Percentiles rank a stretch among this genome's conserved stretches.
Evolutionary conservation across 495 filamentous ascomycete species (phyloP).

Genomic region (Aspergillus steynii): DNA sequence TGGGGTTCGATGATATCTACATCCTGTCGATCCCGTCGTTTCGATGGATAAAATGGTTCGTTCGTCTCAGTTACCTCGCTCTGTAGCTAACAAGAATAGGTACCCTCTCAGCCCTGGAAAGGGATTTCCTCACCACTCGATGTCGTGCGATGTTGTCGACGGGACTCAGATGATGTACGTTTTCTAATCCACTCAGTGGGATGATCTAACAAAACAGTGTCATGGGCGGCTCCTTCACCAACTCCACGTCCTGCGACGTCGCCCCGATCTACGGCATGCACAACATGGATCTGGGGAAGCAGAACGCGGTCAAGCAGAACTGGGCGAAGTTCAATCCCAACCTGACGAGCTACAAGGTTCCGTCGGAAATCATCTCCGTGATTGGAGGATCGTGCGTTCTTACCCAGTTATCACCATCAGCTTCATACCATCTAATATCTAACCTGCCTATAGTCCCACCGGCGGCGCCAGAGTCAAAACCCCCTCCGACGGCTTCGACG

Average conservation of each 20-base stretch:
- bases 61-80: neutral
- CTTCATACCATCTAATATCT: neutral
- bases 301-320: constrained; percentile 1
- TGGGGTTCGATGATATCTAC: constrained; percentile 12
- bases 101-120: neutral
- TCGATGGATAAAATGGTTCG: constrained; percentile 14
- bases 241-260: constrained; percentile 10
- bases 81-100: neutral
- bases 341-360: constrained; percentile 10
- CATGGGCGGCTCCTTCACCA: constrained; percentile 12
- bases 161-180: constrained; percentile 13
- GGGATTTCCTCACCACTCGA: constrained; percentile 9
- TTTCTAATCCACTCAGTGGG: too few species aligned
- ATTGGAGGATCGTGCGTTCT: constrained; percentile 13
- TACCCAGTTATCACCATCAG: too few species aligned
- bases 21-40: constrained; percentile 11
- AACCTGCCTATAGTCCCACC: neutral
- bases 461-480: constrained; percentile 6
- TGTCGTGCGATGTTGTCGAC: constrained; percentile 10
- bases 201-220: constrained; percentile 1
- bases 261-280: constrained; percentile 10
- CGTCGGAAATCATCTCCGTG: constrained; percentile 5
- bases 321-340: constrained; percentile 9
- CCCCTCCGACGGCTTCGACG: constrained; percentile 5
- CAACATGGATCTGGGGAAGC: constrained; percentile 14